Base-by-base conservation (phyloP, 768 basidiomycete species). In the Agrocybe praecox region DNA sequence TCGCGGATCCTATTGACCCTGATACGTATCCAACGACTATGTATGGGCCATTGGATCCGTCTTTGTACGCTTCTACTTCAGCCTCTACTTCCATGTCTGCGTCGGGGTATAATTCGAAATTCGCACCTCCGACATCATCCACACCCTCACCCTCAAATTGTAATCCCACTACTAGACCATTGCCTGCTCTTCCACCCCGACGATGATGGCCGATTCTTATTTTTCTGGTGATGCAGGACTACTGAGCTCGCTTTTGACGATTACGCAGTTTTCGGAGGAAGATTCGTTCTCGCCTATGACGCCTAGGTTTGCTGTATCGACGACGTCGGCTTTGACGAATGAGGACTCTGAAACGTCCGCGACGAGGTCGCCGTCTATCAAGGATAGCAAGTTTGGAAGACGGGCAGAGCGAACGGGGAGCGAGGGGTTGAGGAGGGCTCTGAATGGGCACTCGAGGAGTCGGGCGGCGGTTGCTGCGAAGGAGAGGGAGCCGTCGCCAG, bases 1-100 rank as follows among this genome's bases (percentile, higher is more conserved):
- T 69, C 21, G 69, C 69, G 2, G 71, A 73, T 49, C 70, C 68
- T 9, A 69, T 73, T 21, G 72, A 73, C 53, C 72, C 72, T n/a
- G 49, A 62, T 6, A 50, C 29, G 8, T 23, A 26, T 6, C 12
- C 26, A n/a, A n/a, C n/a, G n/a, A n/a, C n/a, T n/a, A n/a, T n/a
- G n/a, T n/a, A n/a, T n/a, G n/a, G n/a, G n/a, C n/a, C n/a, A n/a
- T n/a, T n/a, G n/a, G n/a, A n/a, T n/a, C n/a, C n/a, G n/a, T n/a
- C n/a, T n/a, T n/a, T n/a, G n/a, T n/a, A n/a, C n/a, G n/a, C n/a
- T n/a, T n/a, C n/a, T n/a, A n/a, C n/a, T n/a, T n/a, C n/a, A n/a
- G n/a, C n/a, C n/a, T n/a, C n/a, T n/a, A n/a, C n/a, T n/a, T n/a
- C n/a, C n/a, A n/a, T n/a, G n/a, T n/a, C n/a, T n/a, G n/a, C n/a